phyloP scores from a whole-genome alignment of 768 basidiomycete species.

The Suillus paluster region DNA sequence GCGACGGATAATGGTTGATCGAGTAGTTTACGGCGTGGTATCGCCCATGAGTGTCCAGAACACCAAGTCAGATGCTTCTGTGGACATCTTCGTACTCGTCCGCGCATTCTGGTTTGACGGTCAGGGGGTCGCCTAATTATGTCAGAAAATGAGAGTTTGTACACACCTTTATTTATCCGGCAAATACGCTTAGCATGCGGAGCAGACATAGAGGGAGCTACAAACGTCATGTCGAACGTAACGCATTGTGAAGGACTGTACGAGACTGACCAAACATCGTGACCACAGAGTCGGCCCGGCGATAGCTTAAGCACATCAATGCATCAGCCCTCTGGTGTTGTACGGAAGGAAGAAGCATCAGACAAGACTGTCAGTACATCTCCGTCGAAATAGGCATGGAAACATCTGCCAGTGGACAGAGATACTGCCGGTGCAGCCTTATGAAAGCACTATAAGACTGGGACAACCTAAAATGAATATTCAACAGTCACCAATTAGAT shows the following conservation, averaged over 20 bases:
- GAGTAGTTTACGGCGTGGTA: constrained; percentile 78
- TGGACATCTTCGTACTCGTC: constrained; percentile 63
- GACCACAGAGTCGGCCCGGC: background rate
- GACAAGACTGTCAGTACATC: background rate
- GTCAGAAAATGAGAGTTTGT: background rate
- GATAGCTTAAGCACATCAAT: background rate
- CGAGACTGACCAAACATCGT: background rate
- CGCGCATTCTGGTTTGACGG: constrained; percentile 47
- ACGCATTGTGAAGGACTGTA: background rate
- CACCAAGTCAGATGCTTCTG: constrained; percentile 67
- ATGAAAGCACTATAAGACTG: background rate
- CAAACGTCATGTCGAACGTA: constrained; percentile 7
- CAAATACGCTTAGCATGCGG: constrained; percentile 50
- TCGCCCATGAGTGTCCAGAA: constrained; percentile 64
- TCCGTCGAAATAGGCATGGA: background rate
- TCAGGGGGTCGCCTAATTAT: background rate
- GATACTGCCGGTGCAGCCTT: background rate
- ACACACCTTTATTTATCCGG: constrained; percentile 63
- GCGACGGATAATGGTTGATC: constrained; percentile 67
- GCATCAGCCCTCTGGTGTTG: background rate
- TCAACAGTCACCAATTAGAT: background rate
- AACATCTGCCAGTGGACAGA: background rate
- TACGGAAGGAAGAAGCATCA: too few species aligned
- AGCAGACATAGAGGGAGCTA: background rate
- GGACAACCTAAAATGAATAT: background rate